A percentile compares a stretch with the other conserved stretches of the same genome.
These are phyloP conservation scores for Taiwanofungus camphoratus DNA, from an alignment of 1,284 basidiomycete species.

Conservation along the genomic window DNA sequence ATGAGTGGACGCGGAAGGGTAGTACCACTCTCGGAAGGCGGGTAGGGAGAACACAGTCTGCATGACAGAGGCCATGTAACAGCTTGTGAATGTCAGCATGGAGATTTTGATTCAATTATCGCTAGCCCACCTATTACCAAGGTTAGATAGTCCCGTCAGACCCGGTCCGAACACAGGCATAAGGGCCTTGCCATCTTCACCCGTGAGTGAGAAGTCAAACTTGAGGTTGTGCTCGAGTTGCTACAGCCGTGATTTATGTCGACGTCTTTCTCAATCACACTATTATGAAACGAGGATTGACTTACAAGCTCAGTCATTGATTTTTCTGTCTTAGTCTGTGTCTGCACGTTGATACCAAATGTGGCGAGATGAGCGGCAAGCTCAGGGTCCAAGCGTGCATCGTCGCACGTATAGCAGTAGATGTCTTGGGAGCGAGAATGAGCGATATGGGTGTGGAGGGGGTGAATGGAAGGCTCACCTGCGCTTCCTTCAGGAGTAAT, in stretches of 20 bases:
- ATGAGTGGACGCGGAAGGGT: constrained; percentile 50
- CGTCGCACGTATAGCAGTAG: constrained; percentile 93
- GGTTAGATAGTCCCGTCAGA: constrained; percentile 85
- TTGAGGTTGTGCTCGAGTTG: constrained; percentile 97
- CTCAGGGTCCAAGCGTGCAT: constrained; percentile 78
- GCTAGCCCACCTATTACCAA: constrained; percentile 78
- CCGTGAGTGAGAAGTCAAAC: constrained; percentile 92
- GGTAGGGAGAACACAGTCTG: constrained; percentile 85
- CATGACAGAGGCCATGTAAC: constrained; percentile 94
- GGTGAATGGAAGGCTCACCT: constrained; percentile 41
- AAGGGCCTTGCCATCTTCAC: constrained; percentile 85
- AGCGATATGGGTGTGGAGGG: background rate
- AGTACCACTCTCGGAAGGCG: constrained; percentile 75
- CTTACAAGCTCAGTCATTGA: constrained; percentile 91
- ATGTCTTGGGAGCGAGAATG: constrained; percentile 53
- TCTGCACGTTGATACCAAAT: constrained; percentile 86
- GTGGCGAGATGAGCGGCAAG: constrained; percentile 71
- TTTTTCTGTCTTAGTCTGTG: constrained; percentile 92
- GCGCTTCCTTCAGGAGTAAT: constrained; percentile 94
- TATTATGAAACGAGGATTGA: too few relatives aligned
- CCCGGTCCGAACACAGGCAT: constrained; percentile 88
- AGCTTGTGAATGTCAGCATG: constrained; percentile 42
- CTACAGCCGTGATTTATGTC: too few relatives aligned
- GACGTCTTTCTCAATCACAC: too few relatives aligned
- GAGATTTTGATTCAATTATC: background rate